Percentiles rank a stretch among this genome's conserved stretches.
These are phyloP conservation scores for Xerocomellus intermedius DNA, from an alignment of 768 basidiomycete species.

Conservation along the genomic window DNA sequence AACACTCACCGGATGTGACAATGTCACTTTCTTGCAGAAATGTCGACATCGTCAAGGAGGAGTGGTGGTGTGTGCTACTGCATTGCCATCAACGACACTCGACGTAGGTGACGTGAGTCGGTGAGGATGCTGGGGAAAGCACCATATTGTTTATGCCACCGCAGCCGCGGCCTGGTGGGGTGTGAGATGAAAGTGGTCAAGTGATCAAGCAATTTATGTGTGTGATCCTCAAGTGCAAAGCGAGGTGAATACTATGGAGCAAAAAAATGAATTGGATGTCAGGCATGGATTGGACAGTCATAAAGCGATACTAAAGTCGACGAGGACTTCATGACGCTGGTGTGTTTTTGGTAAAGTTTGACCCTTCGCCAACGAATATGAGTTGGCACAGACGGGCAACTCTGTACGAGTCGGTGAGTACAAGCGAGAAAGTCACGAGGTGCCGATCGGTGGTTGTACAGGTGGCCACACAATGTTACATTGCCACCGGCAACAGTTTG, in stretches of 20 bases:
- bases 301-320: neutral
- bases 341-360: neutral
- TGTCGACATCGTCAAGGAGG: neutral
- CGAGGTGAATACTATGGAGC: neutral
- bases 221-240: neutral
- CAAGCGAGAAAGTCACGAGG: neutral
- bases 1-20: neutral
- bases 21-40: neutral
- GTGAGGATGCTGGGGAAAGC: neutral
- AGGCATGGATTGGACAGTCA: neutral
- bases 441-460: neutral
- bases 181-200: neutral
- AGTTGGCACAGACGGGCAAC: neutral
- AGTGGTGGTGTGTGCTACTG: neutral
- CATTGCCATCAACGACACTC: conserved; percentile 4
- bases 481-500: neutral
- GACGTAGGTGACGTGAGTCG: neutral
- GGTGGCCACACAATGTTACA: neutral
- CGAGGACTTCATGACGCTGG: neutral
- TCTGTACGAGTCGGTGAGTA: neutral
- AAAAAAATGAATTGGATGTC: neutral
- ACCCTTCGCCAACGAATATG: neutral
- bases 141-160: neutral
- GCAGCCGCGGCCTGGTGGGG: neutral
- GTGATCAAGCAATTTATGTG: neutral